Conservation (phyloP, 2,329 filamentous ascomycete genomes). For the Stylonectria norvegica region DNA sequence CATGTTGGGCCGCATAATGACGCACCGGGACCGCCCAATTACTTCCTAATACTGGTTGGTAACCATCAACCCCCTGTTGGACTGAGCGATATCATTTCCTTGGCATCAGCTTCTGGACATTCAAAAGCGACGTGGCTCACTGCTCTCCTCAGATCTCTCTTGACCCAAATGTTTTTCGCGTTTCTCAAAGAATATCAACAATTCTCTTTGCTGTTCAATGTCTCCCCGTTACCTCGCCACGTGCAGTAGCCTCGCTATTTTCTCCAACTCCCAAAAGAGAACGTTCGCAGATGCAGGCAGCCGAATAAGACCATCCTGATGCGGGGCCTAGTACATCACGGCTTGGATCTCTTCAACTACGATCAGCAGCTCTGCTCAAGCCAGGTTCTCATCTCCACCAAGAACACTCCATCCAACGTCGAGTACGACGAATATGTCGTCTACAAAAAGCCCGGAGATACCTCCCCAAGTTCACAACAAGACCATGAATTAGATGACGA, state of each 20-base stretch:
- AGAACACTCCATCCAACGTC: conserved; percentile 29
- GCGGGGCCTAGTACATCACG: conserved; percentile 23
- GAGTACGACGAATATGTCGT: conserved; percentile 40
- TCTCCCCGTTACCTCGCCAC: conserved; percentile 20
- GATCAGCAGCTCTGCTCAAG: conserved; percentile 32
- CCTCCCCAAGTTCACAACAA: conserved; percentile 6
- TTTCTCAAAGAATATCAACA: conserved; percentile 3
- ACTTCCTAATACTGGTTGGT: not conserved
- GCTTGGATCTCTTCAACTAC: conserved; percentile 37
- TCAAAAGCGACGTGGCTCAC: conserved; percentile 18
- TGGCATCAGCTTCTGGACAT: conserved; percentile 12
- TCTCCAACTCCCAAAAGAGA: conserved; percentile 21
- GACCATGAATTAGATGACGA: conserved; percentile 13
- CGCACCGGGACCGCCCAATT: conserved; percentile 3
- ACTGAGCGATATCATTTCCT: too few relatives aligned
- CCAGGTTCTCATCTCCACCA: conserved; percentile 33
- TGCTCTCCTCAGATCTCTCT: not conserved
- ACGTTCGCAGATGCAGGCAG: conserved; percentile 23
- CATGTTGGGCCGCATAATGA: conserved; percentile 5
- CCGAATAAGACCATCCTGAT: conserved; percentile 23
- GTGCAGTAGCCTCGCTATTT: conserved; percentile 22
- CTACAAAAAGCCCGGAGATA: conserved; percentile 25
- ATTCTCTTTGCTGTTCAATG: conserved; percentile 14
- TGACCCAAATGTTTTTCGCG: not conserved
- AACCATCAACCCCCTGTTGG: not conserved